phyloP scores from a whole-genome alignment of 2,329 filamentous ascomycete genomes.

The Colletotrichum tanaceti region DNA sequence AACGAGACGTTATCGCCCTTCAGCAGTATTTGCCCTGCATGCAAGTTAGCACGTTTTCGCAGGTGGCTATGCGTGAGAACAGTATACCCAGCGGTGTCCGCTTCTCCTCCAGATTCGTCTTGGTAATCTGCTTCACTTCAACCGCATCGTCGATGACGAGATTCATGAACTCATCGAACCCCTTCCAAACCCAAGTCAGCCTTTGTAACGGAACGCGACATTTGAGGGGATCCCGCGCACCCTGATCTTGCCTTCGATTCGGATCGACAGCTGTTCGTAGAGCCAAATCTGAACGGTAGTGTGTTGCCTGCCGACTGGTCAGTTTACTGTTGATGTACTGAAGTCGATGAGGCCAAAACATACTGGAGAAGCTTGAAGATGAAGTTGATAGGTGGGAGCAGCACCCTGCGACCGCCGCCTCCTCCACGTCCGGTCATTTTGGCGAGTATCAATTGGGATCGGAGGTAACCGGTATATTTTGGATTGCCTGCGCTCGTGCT shows the following conservation, averaged over 20 bases:
- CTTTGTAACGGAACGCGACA: background rate
- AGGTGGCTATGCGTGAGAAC: background rate
- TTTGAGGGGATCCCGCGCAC: conserved; percentile 63
- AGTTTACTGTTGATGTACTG: background rate
- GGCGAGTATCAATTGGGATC: background rate
- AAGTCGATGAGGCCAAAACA: conserved; percentile 33
- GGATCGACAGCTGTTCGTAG: conserved; percentile 92
- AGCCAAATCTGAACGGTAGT: conserved; percentile 94
- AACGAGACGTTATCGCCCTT: conserved; percentile 91
- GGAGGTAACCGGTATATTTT: background rate
- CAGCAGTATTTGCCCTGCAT: conserved; percentile 81
- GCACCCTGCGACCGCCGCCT: conserved; percentile 69
- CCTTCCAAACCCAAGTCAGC: conserved; percentile 63
- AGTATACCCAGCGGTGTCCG: conserved; percentile 80
- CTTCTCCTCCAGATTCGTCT: conserved; percentile 79
- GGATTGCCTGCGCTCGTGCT: background rate
- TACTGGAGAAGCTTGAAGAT: conserved; percentile 81
- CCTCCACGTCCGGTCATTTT: conserved; percentile 70
- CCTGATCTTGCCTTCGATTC: conserved; percentile 96
- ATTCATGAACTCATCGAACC: conserved; percentile 99
- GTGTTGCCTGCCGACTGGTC: conserved; percentile 60
- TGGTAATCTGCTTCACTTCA: conserved; percentile 87
- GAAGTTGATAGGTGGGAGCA: conserved; percentile 69
- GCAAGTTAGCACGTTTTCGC: conserved; percentile 44
- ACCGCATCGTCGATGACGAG: conserved; percentile 95